Evolutionary conservation across 2,329 filamentous ascomycete species (phyloP), one percentile per base, ranked within the genome.

Genomic region (Exophiala aquamarina): DNA sequence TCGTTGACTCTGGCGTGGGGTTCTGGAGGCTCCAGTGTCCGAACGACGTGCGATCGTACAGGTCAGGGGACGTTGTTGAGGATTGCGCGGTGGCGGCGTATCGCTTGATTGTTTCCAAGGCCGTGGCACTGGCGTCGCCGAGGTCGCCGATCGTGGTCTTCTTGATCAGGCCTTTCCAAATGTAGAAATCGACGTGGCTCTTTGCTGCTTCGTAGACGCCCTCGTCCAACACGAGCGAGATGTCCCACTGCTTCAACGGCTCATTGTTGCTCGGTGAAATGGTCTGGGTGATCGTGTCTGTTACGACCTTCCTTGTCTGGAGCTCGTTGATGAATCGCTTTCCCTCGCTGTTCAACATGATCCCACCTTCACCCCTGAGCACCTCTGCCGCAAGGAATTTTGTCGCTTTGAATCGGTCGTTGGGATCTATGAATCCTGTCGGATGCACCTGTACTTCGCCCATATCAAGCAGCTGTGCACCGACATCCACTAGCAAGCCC

Each of bases 311-410:
- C 3, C 82, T 65, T 2, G 75, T 83, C n/a, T 77, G 70, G 55
- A 84, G 66, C 62, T 86, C 82, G 54, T 85, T 76, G n/a, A 83
- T 67, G 47, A 85, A 84, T 11, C 82, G 66, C 46, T 69, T 67
- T 0, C 80, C 79, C 21, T 40, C 13, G 7, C 13, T 34, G 0
- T 47, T 28, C 7, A 85, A 63, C 20, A 85, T 55, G 3, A 84
- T 73, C 0, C 81, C 82, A 0, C 82, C 82, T 57, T 84, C 81
- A 0, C 81, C 82, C 3, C 82, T 69, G 19, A 86, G 67, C 48
- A 82, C 70, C 62, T 86, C 82, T 0, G 82, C 82, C 0, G 81
- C 81, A 3, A 85, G 73, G 56, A 85, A 80, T 63, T 85, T 85
- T 38, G 81, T 72, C 26, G 65, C 63, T 0, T 72, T 70, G 1